Evolutionary conservation across 805 yeast species (phyloP), one percentile per base, ranked within the genome.

Genomic region (Starmerella floricola): DNA sequence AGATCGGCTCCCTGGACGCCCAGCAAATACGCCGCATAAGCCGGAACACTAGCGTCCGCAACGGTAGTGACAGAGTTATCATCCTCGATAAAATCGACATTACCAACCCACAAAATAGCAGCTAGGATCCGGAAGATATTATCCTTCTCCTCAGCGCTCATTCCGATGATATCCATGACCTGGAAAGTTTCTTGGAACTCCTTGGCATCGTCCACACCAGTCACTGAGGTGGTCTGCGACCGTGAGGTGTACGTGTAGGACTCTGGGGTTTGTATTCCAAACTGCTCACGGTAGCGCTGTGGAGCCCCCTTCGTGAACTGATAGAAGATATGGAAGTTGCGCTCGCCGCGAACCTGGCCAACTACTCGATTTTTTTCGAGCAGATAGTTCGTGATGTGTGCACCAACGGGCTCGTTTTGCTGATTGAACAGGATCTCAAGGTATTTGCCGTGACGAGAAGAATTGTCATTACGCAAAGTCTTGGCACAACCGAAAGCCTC

Each of bases 281-380:
- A 87, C 28, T 64, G 67, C 52, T 82, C 85, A 58, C 94, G 79
- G 58, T 88, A 86, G 43, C 69, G 70, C 30, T 85, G 87, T 12
- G 85, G 75, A 2, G 95, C 94, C 48, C 84, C 83, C 60, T 88
- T 91, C 11, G 96, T 81, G 60, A 83, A 81, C 65, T 91, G 99
- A 60, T 91, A 91, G 60, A 91, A 91, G 44, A 91, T 91, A 61
- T 91, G 99, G 68, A 91, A 91, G 59, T 91, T 91, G 61, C 99
- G 74, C 67, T 91, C 99, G 53, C 81, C 78, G 49, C 75, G 69
- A 51, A 86, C 83, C 62, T 91, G 99, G 27, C 88, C 78, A n/a
- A 91, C 98, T 26, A 91, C 96, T 62, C 99, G 74, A 63, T 85
- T 94, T 59, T 91, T 91, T 58, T 91, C 99, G 50, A 91, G 68